These are phyloP conservation scores for Tremellales sp. DNA, from an alignment of 1,284 basidiomycete genomes.

Conservation along the genomic window DNA sequence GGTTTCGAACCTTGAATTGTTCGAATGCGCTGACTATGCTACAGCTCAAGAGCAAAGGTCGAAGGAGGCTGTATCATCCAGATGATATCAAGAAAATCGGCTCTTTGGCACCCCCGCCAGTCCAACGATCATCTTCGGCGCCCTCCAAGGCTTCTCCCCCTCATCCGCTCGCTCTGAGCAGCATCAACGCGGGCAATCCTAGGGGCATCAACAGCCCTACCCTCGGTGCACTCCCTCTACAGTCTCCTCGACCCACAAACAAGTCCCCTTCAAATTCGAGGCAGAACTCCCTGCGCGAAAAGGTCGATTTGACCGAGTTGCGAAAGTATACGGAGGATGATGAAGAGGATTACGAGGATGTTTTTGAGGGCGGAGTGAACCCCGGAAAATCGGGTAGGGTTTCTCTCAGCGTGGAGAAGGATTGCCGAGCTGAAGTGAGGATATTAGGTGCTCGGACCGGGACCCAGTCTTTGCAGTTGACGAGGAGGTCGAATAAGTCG, in stretches of 20 bases:
- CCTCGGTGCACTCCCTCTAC: conserved; percentile 1
- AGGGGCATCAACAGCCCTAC: conserved; percentile 1
- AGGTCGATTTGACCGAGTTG: conserved; percentile 48
- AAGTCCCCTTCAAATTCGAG: conserved; percentile 38
- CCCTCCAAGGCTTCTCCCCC: conserved; percentile 2
- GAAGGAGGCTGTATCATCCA: conserved; percentile 75
- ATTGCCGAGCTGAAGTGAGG: neutral
- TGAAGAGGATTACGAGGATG: conserved; percentile 82
- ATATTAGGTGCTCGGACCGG: too few relatives aligned
- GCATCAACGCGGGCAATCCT: conserved; percentile 7
- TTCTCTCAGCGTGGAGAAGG: neutral
- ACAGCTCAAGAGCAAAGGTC: conserved; percentile 59
- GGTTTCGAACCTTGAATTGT: neutral
- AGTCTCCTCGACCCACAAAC: conserved; percentile 8
- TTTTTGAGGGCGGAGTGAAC: conserved; percentile 58
- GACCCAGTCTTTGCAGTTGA: conserved; percentile 55
- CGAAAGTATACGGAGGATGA: conserved; percentile 80
- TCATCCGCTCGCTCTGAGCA: conserved; percentile 9
- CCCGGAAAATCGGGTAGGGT: neutral
- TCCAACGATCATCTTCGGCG: neutral
- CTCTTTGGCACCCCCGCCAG: conserved; percentile 54
- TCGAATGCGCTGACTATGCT: neutral
- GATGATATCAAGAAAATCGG: conserved; percentile 61
- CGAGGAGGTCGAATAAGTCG: conserved; percentile 75
- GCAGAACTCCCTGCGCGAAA: conserved; percentile 31